A percentile compares a stretch with the other conserved stretches of the same genome.
Conservation (phyloP, 2,329 filamentous ascomycete genomes). For the Colletotrichum acutatum region DNA sequence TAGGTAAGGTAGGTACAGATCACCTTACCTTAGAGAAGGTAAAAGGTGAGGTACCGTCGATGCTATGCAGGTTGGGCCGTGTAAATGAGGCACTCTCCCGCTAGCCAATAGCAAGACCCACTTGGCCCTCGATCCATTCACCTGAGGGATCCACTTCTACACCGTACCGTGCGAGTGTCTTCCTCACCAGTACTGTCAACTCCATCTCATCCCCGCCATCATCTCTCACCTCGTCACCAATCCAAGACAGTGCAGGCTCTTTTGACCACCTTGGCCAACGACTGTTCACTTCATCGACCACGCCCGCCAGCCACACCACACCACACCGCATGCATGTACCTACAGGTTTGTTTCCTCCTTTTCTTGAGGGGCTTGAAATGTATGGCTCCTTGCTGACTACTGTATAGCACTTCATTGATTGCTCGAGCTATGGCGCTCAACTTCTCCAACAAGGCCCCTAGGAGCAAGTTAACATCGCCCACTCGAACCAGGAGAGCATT, state of each 20-base stretch:
- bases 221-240: neutral
- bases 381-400: neutral
- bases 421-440: neutral
- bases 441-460: neutral
- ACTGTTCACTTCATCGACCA: slow-evolving; percentile 1
- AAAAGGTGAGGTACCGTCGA: too few relatives aligned
- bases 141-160: slow-evolving; percentile 13
- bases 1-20: too few relatives aligned
- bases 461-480: neutral
- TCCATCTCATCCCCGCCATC: neutral
- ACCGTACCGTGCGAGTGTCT: slow-evolving; percentile 26
- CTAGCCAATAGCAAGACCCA: slow-evolving; percentile 10
- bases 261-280: neutral
- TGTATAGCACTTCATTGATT: neutral
- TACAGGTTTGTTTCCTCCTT: slow-evolving; percentile 31
- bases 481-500: neutral
- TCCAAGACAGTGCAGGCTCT: slow-evolving; percentile 16
- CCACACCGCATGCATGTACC: neutral
- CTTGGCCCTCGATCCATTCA: neutral
- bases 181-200: neutral
- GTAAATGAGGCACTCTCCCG: neutral
- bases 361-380: neutral
- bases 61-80: neutral
- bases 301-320: neutral
- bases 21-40: too few relatives aligned